Base-by-base conservation (phyloP, 768 basidiomycete species). In the Boletus subparvulus region DNA sequence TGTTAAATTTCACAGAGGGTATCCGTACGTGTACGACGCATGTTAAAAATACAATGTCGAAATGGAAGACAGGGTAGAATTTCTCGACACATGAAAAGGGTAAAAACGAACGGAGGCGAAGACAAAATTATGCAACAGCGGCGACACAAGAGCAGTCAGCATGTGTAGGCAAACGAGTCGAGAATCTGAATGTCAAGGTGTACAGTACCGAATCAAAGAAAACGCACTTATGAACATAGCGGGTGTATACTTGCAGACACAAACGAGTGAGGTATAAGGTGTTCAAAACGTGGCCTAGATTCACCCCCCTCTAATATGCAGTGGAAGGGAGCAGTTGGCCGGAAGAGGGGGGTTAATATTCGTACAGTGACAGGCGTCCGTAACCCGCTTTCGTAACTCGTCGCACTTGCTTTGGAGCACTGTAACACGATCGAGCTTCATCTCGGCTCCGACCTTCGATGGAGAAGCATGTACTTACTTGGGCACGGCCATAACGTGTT, bases 401-500 rank as follows among this genome's bases (percentile, higher is more conserved):
- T 78, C 75, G 64, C 78, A 78, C 55, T 79, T 80, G 52, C 67
- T 67, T 65, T 79, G 78, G 28, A 83, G 75, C 37, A 72, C 83
- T 84, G 50, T 28, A 59, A 53, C 53, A 12, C 26, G 49, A 37
- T 42, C 45, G 10, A 33, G n/a, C 43, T 54, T 57, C 49, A 36
- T 56, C 60, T 62, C 56, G 52, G 52, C 39, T 49, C 48, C 52
- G 57, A 19, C 28, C 50, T 50, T 42, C 3, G 8, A 47, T 41
- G 26, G 10, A 55, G 30, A 62, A 61, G 49, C 16, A 48, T 54
- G 10, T 37, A 66, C 78, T 66, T 55, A 81, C 80, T 72, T 45
- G 72, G 72, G 50, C 79, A 82, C 3, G 86, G 87, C 89, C 90
- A 92, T 32, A 90, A 74, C 24, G 77, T 77, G 61, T 86, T 87